These are phyloP conservation scores for Xylariomycetidae sp. DNA, from an alignment of 2,329 filamentous ascomycete species.

Conservation along the genomic window DNA sequence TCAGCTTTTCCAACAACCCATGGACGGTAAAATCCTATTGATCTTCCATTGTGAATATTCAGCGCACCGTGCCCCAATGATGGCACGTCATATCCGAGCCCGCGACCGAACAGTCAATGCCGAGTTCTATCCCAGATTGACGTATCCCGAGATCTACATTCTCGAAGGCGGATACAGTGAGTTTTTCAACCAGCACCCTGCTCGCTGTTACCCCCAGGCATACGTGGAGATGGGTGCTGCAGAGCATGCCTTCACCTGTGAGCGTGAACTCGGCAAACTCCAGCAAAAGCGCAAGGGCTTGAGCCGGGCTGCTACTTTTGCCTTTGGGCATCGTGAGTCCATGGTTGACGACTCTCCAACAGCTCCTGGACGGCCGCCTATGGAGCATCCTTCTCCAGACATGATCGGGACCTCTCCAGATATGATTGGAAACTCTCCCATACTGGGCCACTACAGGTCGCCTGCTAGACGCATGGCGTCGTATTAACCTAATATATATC, in stretches of 20 bases:
- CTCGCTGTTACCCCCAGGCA: constrained; percentile 85
- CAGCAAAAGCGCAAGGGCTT: constrained; percentile 81
- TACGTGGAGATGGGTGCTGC: constrained; percentile 96
- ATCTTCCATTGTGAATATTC: constrained; percentile 99
- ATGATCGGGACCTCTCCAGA: too few species aligned
- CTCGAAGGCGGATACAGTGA: constrained; percentile 93
- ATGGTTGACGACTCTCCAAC: constrained; percentile 57
- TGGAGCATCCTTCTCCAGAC: constrained; percentile 34
- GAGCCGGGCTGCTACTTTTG: constrained; percentile 85
- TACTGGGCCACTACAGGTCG: constrained; percentile 45
- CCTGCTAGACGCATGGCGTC: constrained; percentile 60
- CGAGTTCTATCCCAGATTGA: constrained; percentile 80
- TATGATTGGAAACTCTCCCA: constrained; percentile 43
- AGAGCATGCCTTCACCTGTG: constrained; percentile 87
- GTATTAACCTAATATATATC: constrained; percentile 36
- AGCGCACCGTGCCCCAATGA: constrained; percentile 89
- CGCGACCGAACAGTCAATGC: constrained; percentile 82
- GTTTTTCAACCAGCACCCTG: constrained; percentile 77
- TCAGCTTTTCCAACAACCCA: constrained; percentile 68
- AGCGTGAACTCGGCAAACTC: constrained; percentile 89
- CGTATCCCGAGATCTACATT: constrained; percentile 97
- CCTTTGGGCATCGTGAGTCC: constrained; percentile 73
- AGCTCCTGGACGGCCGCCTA: constrained; percentile 41
- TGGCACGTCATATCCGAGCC: constrained; percentile 89
- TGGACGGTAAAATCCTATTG: constrained; percentile 69